Evolutionary conservation across 495 filamentous ascomycete species (phyloP).

Genomic region (Xylaria venustula): DNA sequence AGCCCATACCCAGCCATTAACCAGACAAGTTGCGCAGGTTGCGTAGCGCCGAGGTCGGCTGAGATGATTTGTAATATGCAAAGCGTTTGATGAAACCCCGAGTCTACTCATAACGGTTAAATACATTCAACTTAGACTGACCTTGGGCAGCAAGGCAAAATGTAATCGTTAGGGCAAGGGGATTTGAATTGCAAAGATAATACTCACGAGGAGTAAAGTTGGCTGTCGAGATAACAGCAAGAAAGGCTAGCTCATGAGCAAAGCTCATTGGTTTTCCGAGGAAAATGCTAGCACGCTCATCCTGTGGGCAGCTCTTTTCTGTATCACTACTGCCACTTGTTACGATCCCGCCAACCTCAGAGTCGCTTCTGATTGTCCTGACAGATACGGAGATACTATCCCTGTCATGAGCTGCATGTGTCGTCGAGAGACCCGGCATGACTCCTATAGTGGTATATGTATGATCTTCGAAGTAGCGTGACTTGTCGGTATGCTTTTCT

Average conservation of each 20-base stretch:
- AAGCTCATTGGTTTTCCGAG: conserved; percentile 27
- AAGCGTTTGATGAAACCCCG: conserved; percentile 31
- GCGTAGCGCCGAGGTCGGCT: conserved; percentile 38
- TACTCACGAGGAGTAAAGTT: conserved; percentile 33
- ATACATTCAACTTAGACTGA: background rate
- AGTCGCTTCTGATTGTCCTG: background rate
- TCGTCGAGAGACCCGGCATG: background rate
- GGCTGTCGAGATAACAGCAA: conserved; percentile 27
- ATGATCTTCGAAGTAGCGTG: background rate
- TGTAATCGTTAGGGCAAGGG: background rate
- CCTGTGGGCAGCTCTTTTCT: conserved; percentile 17
- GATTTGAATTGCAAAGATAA: background rate
- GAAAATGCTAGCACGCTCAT: conserved; percentile 24
- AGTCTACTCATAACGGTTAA: conserved; percentile 20
- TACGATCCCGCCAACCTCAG: background rate
- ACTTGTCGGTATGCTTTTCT: background rate
- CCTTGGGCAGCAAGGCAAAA: background rate
- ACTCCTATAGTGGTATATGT: background rate
- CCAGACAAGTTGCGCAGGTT: conserved; percentile 49
- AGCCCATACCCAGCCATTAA: conserved; percentile 55
- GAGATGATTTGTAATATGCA: conserved; percentile 43
- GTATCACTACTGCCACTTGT: conserved; percentile 21
- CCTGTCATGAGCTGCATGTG: background rate
- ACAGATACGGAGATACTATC: background rate
- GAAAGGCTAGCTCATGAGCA: conserved; percentile 28